phyloP scores from a whole-genome alignment of 208 protist genomes.

The Crithidia bombi region DNA sequence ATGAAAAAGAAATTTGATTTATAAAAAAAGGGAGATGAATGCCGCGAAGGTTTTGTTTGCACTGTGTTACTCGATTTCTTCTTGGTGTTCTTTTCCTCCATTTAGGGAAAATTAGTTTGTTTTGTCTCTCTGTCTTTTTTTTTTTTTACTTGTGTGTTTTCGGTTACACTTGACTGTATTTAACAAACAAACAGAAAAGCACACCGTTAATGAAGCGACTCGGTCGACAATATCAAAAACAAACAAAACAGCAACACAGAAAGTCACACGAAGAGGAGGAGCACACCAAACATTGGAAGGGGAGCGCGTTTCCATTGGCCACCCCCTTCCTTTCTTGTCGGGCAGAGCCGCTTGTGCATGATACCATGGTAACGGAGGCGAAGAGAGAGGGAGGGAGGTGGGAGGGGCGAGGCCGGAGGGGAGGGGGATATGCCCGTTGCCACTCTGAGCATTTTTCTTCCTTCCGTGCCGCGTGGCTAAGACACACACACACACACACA shows the following conservation, averaged over 20 bases:
- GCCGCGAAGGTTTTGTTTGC: constrained; percentile 3
- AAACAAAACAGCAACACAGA: background rate
- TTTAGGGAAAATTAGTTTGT: constrained; percentile 8
- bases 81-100: constrained; percentile 23
- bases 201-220: background rate
- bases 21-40: constrained; percentile 7
- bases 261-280: background rate
- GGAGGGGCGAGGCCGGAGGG: too few relatives aligned
- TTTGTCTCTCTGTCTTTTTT: constrained; percentile 15
- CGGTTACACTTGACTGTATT: constrained; percentile 2
- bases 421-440: too few relatives aligned
- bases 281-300: background rate
- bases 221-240: constrained; percentile 6
- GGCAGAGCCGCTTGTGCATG: too few relatives aligned
- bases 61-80: constrained; percentile 4
- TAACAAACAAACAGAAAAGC: too few relatives aligned
- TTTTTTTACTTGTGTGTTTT: background rate
- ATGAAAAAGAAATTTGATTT: background rate
- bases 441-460: too few relatives aligned
- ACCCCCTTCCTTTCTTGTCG: too few relatives aligned
- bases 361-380: too few relatives aligned
- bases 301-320: too few relatives aligned
- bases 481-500: too few relatives aligned
- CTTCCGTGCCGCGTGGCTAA: too few relatives aligned
- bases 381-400: too few relatives aligned